Conservation (phyloP, 2,329 filamentous ascomycete species). For the Alternaria incomplexa region DNA sequence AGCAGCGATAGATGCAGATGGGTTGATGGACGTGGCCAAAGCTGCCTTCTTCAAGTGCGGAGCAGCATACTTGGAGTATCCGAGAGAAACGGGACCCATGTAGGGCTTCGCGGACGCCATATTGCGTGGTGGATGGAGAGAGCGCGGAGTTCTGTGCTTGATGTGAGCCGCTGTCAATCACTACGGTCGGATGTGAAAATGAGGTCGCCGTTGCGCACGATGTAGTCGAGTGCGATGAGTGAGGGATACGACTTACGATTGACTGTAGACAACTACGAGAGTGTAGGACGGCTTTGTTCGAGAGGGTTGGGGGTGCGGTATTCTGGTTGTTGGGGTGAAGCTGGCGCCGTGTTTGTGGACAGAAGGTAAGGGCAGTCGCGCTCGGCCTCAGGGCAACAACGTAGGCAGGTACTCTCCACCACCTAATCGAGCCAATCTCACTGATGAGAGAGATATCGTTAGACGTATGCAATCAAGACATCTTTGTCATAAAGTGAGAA, state of each 20-base stretch:
- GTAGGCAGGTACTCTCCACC: not conserved
- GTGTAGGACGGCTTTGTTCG: not conserved
- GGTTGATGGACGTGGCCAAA: conserved; percentile 2
- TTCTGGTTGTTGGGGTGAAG: not conserved
- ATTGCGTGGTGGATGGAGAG: not conserved
- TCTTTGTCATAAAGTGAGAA: not conserved
- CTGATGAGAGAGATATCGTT: not conserved
- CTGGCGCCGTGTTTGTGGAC: not conserved
- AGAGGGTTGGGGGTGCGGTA: not conserved
- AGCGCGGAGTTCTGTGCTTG: not conserved
- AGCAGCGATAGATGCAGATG: not conserved
- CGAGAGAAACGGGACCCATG: conserved; percentile 19
- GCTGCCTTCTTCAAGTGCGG: conserved; percentile 8
- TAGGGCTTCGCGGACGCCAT: conserved; percentile 13
- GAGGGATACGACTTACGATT: not conserved
- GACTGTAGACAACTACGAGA: not conserved
- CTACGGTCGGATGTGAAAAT: not conserved
- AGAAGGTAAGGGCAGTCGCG: not conserved
- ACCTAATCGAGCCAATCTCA: not conserved
- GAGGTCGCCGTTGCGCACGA: not conserved
- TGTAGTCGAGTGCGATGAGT: not conserved
- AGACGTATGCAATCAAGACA: not conserved
- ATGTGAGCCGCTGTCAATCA: not conserved
- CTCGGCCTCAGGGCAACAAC: not conserved
- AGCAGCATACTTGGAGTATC: conserved; percentile 27